These are phyloP conservation scores for Macadamia integrifolia DNA, from an alignment of 164 flowering plant species.

Conservation along the genomic window DNA sequence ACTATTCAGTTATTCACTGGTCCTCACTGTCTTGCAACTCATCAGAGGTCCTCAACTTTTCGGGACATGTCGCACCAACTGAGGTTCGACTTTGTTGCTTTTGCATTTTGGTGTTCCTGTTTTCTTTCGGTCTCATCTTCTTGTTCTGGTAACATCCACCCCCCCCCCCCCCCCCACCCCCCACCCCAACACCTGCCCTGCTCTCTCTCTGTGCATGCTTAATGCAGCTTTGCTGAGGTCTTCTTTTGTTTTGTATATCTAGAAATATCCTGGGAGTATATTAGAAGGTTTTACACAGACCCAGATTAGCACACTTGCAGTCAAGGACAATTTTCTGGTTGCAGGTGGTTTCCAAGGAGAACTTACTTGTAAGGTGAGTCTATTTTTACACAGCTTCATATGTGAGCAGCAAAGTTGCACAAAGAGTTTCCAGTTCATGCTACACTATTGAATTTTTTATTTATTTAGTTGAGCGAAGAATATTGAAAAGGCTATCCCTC, in stretches of 20 bases:
- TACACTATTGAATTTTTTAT: no score
- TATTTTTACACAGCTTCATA: no score
- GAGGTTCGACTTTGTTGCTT: conserved; percentile 24
- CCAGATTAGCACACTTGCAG: conserved; percentile 72
- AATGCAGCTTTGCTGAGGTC: background rate
- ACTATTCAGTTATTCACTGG: conserved; percentile 51
- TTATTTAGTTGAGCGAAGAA: no score
- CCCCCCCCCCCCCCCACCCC: no score
- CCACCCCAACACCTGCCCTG: no score
- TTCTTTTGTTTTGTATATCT: conserved; percentile 7
- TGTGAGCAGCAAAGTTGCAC: no score
- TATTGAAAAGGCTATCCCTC: no score
- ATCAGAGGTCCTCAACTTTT: conserved; percentile 49
- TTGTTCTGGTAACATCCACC: no score
- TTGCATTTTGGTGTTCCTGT: no score
- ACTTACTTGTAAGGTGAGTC: conserved; percentile 62
- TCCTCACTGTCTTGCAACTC: conserved; percentile 36
- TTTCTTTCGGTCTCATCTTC: no score
- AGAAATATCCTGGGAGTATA: conserved; percentile 62
- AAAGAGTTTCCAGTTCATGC: no score
- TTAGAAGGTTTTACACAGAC: conserved; percentile 66
- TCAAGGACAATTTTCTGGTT: conserved; percentile 54
- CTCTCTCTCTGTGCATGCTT: no score
- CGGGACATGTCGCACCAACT: conserved; percentile 60
- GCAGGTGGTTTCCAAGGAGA: conserved; percentile 96